Conservation (phyloP, 306 rosid genomes). For the Corylus americana region DNA sequence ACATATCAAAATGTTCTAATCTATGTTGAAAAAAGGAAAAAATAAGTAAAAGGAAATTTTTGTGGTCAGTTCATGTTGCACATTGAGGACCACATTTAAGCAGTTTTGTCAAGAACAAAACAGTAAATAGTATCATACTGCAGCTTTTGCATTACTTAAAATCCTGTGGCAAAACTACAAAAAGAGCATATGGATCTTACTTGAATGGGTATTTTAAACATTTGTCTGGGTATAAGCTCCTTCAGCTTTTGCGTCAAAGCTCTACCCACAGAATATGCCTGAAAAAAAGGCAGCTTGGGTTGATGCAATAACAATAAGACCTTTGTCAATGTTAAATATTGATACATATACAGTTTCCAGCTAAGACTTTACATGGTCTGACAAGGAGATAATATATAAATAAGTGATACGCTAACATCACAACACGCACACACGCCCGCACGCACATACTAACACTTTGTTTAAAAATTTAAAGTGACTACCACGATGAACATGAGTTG, state of each 20-base stretch:
- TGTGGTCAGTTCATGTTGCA: neutral
- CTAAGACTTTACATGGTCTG: neutral
- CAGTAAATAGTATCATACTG: slow-evolving; percentile 8
- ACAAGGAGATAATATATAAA: neutral
- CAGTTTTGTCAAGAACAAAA: neutral
- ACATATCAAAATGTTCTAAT: too few species aligned
- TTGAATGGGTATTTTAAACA: slow-evolving; percentile 96
- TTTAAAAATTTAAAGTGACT: neutral
- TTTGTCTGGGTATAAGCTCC: slow-evolving; percentile 96
- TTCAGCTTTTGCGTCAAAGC: slow-evolving; percentile 90
- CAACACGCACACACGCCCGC: neutral
- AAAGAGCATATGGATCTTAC: slow-evolving; percentile 40
- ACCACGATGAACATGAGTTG: neutral
- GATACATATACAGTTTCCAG: neutral
- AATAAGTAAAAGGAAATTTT: neutral
- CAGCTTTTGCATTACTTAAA: neutral
- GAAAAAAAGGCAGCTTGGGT: slow-evolving; percentile 33
- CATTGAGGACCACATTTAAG: neutral
- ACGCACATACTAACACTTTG: neutral
- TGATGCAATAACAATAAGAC: slow-evolving; percentile 22
- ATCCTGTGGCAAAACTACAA: neutral
- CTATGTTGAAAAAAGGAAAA: neutral
- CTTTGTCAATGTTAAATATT: slow-evolving; percentile 3
- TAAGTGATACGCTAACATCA: neutral
- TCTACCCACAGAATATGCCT: slow-evolving; percentile 93